A percentile compares a stretch with the other conserved stretches of the same genome.
These are phyloP conservation scores for Camelina hispida DNA, from an alignment of 345 rosid genomes.

Conservation along the genomic window DNA sequence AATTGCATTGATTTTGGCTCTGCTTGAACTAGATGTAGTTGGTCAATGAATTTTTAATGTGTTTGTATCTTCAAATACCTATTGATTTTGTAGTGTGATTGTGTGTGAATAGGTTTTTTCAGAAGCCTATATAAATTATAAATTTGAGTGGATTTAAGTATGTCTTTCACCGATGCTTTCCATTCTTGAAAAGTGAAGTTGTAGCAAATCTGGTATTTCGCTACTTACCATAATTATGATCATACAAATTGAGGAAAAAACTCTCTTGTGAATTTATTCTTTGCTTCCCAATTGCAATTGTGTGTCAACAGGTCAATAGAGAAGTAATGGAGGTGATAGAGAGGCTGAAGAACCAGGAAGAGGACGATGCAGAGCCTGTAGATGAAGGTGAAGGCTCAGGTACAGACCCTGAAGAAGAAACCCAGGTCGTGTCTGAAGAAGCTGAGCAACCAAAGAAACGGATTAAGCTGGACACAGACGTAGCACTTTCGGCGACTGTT, in stretches of 20 bases:
- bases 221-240: no score
- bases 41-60: not conserved
- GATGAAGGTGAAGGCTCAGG: not conserved
- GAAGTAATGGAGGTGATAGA: slow-evolving; percentile 69
- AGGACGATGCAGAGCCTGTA: not conserved
- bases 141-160: not conserved
- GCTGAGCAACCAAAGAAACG: not conserved
- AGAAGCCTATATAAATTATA: not conserved
- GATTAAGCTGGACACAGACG: not conserved
- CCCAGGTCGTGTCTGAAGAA: not conserved
- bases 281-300: not conserved
- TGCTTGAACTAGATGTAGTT: not conserved
- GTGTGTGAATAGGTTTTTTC: not conserved
- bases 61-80: not conserved
- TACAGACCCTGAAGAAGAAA: not conserved
- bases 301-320: slow-evolving; percentile 59
- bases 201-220: not conserved
- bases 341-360: slow-evolving; percentile 43
- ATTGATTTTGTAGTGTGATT: not conserved
- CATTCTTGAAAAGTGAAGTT: not conserved
- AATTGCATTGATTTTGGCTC: not conserved
- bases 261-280: not conserved
- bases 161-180: not conserved
- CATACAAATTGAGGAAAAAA: not conserved
- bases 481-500: not conserved